phyloP scores from a whole-genome alignment of 2,329 filamentous ascomycete genomes.

The Arachnopeziza araneosa region DNA sequence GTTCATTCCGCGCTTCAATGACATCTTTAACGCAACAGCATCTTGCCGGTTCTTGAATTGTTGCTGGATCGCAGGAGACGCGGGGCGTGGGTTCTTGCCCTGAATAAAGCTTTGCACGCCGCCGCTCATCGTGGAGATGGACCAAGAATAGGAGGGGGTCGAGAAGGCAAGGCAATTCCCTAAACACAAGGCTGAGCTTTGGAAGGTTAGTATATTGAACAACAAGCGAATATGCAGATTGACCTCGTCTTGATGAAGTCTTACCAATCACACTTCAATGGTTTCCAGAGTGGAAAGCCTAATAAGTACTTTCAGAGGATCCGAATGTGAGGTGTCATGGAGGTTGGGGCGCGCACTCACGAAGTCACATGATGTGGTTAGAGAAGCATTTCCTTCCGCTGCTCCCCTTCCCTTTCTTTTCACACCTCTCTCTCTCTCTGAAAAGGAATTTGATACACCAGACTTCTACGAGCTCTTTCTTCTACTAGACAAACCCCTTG shows the following conservation, averaged over 20 bases:
- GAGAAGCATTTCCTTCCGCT: not conserved
- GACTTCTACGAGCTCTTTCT: no score
- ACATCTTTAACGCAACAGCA: not conserved
- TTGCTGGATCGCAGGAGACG: not conserved
- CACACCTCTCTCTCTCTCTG: not conserved
- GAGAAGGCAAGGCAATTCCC: no score
- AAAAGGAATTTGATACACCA: not conserved
- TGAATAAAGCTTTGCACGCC: not conserved
- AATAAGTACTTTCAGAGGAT: no score
- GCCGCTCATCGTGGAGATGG: not conserved
- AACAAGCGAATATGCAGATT: not conserved
- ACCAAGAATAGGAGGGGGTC: not conserved
- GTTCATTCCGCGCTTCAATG: not conserved
- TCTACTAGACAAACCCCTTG: no score
- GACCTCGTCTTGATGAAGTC: not conserved
- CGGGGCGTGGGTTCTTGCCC: not conserved
- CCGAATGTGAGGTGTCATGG: no score
- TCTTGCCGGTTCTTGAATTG: not conserved
- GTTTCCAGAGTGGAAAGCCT: not conserved
- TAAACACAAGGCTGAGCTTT: not conserved
- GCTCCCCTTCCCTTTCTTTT: not conserved
- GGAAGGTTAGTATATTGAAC: not conserved
- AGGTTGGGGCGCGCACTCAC: no score
- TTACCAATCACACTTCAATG: not conserved
- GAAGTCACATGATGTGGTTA: not conserved